Conservation (phyloP, 148 eudicot species). For the Hydrangea macrophylla region DNA sequence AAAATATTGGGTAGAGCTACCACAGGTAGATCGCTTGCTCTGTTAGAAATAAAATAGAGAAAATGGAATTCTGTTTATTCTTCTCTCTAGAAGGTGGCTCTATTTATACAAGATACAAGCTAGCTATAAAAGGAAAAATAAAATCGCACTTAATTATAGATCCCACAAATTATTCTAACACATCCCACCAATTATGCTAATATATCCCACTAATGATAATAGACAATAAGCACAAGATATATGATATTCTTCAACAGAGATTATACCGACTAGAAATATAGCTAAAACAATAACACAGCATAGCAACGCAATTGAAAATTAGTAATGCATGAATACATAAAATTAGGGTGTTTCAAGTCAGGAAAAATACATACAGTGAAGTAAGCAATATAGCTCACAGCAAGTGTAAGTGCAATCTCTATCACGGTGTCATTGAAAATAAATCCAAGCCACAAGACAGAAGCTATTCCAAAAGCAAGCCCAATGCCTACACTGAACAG, state of each 20-base stretch:
- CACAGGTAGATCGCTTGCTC: no score
- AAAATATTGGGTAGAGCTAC: no score
- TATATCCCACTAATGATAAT: no score
- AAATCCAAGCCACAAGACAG: conserved; percentile 92
- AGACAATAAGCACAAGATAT: no score
- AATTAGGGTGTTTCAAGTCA: conserved; percentile 1
- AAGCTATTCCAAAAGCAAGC: conserved; percentile 79
- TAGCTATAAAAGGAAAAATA: no score
- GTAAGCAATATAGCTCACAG: conserved; percentile 94
- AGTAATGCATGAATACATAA: not conserved
- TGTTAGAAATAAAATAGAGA: no score
- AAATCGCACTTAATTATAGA: no score
- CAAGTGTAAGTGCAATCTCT: conserved; percentile 85
- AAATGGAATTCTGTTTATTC: no score
- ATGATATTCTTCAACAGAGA: not conserved
- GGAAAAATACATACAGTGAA: conserved; percentile 66
- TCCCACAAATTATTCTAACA: no score
- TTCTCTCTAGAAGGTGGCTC: no score
- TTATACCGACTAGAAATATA: not conserved
- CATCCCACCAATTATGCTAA: no score
- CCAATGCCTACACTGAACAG: conserved; percentile 82
- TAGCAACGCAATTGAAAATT: not conserved
- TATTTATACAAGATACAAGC: no score
- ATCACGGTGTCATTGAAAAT: conserved; percentile 94
- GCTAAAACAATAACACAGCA: not conserved